Percentiles rank a stretch among this genome's conserved stretches.
Conservation (phyloP, 139 green algal species). For the Desmodesmus armatus region DNA sequence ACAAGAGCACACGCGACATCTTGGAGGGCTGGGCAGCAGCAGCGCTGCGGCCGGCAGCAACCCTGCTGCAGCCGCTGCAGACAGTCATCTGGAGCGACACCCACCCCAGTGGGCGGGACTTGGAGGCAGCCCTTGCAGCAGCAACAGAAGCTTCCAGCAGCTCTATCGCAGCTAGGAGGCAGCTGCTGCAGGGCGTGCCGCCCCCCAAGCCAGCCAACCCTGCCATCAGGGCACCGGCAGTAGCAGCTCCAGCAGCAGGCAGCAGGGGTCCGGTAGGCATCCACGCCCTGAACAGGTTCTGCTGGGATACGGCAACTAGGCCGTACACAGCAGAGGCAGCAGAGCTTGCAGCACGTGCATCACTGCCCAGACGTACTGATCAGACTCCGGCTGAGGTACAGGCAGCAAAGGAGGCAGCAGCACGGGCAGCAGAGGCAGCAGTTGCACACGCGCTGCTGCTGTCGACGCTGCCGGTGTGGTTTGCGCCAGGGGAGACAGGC, state of each 20-base stretch:
- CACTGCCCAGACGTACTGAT: slow-evolving; percentile 26
- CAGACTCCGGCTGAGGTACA: slow-evolving; percentile 45
- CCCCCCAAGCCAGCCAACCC: not conserved
- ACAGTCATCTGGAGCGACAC: slow-evolving; percentile 40
- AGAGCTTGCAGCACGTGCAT: not conserved
- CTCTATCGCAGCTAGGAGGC: not conserved
- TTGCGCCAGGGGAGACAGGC: slow-evolving; percentile 75
- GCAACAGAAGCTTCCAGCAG: not conserved
- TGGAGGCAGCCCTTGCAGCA: slow-evolving; percentile 17
- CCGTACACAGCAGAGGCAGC: slow-evolving; percentile 6
- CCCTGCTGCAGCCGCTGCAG: slow-evolving; percentile 55
- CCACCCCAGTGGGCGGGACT: not conserved
- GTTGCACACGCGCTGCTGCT: slow-evolving; percentile 35
- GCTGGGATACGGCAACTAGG: not conserved
- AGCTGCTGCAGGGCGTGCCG: not conserved
- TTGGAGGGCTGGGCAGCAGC: slow-evolving; percentile 26
- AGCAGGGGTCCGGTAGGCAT: not conserved
- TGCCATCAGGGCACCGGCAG: not conserved
- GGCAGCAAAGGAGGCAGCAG: slow-evolving; percentile 11
- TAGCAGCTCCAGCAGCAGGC: not conserved
- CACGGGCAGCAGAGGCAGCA: not conserved
- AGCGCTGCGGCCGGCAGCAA: slow-evolving; percentile 40
- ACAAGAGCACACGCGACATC: slow-evolving; percentile 33
- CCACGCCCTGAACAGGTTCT: slow-evolving; percentile 28
- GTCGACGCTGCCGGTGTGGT: slow-evolving; percentile 72